Evolutionary conservation across 1,284 basidiomycete species (phyloP), one percentile per base, ranked within the genome.

Genomic region (Ceratobasidium sp.): DNA sequence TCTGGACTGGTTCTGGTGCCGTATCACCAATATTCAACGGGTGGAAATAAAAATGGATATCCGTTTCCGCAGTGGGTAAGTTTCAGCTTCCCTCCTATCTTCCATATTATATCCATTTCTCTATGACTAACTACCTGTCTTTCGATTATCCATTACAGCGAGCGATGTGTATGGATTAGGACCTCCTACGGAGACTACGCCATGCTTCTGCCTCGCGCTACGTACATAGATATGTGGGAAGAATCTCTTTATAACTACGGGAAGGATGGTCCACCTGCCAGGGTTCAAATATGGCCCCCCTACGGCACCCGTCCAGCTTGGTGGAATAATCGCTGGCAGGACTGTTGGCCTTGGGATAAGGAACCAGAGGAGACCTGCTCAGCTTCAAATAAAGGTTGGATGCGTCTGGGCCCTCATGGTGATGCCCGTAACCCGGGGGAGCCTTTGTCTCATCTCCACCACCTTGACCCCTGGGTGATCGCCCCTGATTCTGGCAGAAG

Each of bases 1-100:
- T 14, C 44, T 58, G n/a, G 56, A 58, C 23, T 58, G 56, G 56
- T 58, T 58, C 41, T 58, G 56, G 56, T 36, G n/a, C 39, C 11
- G 7, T 7, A 27, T 58, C 6, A 58, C 21, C 0, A 29, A 58
- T 9, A 23, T 58, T 2, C 9, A 42, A 29, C 3, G 21, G 11
- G 27, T 58, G 1, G 56, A 58, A 33, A 6, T 58, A n/a, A 27
- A 39, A 3, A 14, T 19, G 21, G 56, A 58, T 13, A 3, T n/a
- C 1, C 41, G 56, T 16, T 58, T 58, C 23, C 6, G 56, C 5
- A 39, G 56, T 11, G 41, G 56, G 56, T 44, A 21, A 58, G 56
- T 36, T 5, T 36, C 4, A 11, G 11, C 33, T 11, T 11, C 4
- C 33, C 33, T 36, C 33, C 33, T 5, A 36, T 11, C 33, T 36